Percentiles rank a stretch among this genome's conserved stretches.
Evolutionary conservation across 177 flowering plant species (phyloP).

Genomic region (Vitis hybrid): DNA sequence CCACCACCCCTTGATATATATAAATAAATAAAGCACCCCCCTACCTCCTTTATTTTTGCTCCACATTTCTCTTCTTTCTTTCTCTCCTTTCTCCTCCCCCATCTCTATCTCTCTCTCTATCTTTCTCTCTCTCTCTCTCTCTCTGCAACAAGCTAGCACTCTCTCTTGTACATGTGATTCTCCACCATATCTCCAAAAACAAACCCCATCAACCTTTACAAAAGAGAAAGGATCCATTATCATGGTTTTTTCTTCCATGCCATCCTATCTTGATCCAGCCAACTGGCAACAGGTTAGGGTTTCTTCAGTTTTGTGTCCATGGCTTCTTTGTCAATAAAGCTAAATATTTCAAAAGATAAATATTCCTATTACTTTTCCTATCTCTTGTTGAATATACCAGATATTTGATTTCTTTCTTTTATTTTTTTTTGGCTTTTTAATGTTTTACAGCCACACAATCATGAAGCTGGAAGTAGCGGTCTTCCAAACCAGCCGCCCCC

Average conservation of each 20-base stretch:
- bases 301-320: slow-evolving; percentile 1
- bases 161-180: slow-evolving; percentile 27
- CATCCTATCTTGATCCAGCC: slow-evolving; percentile 44
- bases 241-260: slow-evolving; percentile 37
- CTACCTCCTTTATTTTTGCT: slow-evolving; percentile 27
- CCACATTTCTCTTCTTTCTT: slow-evolving; percentile 12
- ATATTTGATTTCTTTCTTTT: too few relatives aligned
- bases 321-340: slow-evolving; percentile 23
- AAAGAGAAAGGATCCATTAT: slow-evolving; percentile 33
- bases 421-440: too few relatives aligned
- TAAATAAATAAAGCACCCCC: slow-evolving; percentile 17
- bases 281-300: slow-evolving; percentile 49
- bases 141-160: slow-evolving; percentile 8
- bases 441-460: slow-evolving; percentile 8
- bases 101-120: slow-evolving; percentile 22
- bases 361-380: not conserved
- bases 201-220: slow-evolving; percentile 35
- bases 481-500: slow-evolving; percentile 18
- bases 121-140: slow-evolving; percentile 23
- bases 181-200: slow-evolving; percentile 38
- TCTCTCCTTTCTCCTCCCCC: not conserved
- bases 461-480: slow-evolving; percentile 11
- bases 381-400: not conserved
- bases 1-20: not conserved
- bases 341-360: slow-evolving; percentile 1